phyloP scores from a whole-genome alignment of 2,329 filamentous ascomycete genomes.

The Coniochaeta ligniaria region DNA sequence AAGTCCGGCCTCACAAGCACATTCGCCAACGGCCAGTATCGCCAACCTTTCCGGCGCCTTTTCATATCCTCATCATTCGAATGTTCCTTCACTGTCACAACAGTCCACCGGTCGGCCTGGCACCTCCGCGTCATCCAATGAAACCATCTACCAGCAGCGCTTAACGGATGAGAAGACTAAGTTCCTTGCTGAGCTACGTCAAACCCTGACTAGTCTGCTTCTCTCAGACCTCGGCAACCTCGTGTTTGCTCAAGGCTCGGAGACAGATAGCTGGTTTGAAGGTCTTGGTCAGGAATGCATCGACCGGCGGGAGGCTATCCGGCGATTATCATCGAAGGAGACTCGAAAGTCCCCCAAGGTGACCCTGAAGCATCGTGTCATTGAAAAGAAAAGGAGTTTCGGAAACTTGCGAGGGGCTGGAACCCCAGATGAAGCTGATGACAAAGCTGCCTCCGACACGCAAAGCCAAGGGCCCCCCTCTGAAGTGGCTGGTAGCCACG shows the following conservation, averaged over 20 bases:
- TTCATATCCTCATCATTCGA: conserved; percentile 33
- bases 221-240: conserved; percentile 84
- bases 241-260: conserved; percentile 81
- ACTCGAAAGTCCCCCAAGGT: conserved; percentile 35
- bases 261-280: conserved; percentile 85
- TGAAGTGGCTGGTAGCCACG: conserved; percentile 29
- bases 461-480: conserved; percentile 19
- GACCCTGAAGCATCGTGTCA: conserved; percentile 37
- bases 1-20: conserved; percentile 51
- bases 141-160: conserved; percentile 57
- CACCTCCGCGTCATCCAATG: conserved; percentile 60
- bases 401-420: conserved; percentile 51
- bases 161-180: conserved; percentile 62
- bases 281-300: conserved; percentile 60
- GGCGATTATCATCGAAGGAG: conserved; percentile 38
- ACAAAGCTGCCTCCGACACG: conserved; percentile 14
- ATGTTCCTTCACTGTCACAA: conserved; percentile 29
- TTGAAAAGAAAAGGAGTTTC: conserved; percentile 64
- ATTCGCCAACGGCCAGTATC: conserved; percentile 56
- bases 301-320: conserved; percentile 50
- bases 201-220: conserved; percentile 74
- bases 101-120: conserved; percentile 48
- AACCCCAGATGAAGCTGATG: conserved; percentile 25
- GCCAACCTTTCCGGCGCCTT: conserved; percentile 48
- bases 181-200: conserved; percentile 73